phyloP scores from a whole-genome alignment of 305 asterid genomes.

The Caryopteris hybrid region DNA sequence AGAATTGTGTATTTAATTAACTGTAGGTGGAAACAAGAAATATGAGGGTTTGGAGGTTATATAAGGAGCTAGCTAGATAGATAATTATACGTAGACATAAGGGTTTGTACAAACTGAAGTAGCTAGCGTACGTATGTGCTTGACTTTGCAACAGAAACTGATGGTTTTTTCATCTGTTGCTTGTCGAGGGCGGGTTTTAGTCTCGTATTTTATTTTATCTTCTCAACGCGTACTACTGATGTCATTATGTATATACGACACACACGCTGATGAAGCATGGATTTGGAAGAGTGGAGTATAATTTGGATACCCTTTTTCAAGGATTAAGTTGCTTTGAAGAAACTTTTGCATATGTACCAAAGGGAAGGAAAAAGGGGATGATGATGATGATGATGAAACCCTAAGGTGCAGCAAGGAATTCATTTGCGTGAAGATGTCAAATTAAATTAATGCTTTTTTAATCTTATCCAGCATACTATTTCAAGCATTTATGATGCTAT shows the following conservation, averaged over 20 bases:
- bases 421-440: constrained; percentile 17
- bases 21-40: background rate
- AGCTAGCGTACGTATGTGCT: background rate
- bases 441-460: too few species aligned
- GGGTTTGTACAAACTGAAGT: background rate
- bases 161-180: too few species aligned
- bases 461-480: background rate
- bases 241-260: too few species aligned
- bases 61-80: background rate
- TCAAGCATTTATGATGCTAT: too few species aligned
- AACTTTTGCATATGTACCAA: constrained; percentile 15
- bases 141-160: background rate
- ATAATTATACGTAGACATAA: background rate
- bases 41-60: background rate
- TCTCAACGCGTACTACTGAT: too few species aligned
- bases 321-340: constrained; percentile 45
- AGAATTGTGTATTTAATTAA: background rate
- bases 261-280: too few species aligned
- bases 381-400: constrained; percentile 20
- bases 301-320: background rate
- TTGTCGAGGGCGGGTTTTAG: too few species aligned
- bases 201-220: too few species aligned
- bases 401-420: constrained; percentile 26
- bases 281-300: background rate
- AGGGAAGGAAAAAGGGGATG: background rate